phyloP scores from a whole-genome alignment of 441 rosid species.

The Gossypium lobatum region DNA sequence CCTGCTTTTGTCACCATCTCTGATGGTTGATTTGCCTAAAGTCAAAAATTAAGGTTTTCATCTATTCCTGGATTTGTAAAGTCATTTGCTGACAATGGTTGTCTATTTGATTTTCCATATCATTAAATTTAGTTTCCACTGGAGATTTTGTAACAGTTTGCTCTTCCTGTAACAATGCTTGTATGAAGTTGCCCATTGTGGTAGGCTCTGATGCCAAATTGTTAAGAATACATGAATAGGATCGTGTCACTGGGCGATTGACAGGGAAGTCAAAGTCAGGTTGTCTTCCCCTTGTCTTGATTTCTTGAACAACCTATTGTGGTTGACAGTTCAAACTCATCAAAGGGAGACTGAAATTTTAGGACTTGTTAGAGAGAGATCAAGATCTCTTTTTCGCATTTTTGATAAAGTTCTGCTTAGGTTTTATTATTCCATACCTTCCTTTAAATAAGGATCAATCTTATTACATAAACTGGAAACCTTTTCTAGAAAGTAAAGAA shows the following conservation, averaged over 20 bases:
- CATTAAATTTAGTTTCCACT: too few species aligned
- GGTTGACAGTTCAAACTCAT: not conserved
- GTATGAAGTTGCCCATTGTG: too few species aligned
- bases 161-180: too few species aligned
- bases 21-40: too few species aligned
- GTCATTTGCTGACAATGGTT: too few species aligned
- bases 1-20: too few species aligned
- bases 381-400: not conserved
- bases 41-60: too few species aligned
- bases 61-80: too few species aligned
- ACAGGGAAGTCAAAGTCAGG: not conserved
- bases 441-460: not conserved
- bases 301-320: not conserved
- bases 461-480: not conserved
- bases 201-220: not conserved
- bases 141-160: too few species aligned
- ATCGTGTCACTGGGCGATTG: not conserved
- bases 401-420: not conserved
- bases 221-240: not conserved
- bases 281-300: not conserved
- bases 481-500: not conserved
- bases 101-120: too few species aligned
- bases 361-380: not conserved
- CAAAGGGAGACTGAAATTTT: not conserved
- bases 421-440: not conserved